Evolutionary conservation across 139 green algal genomes (phyloP), one percentile per base, ranked within the genome.

Genomic region (Auxenochlorella protothecoides): DNA sequence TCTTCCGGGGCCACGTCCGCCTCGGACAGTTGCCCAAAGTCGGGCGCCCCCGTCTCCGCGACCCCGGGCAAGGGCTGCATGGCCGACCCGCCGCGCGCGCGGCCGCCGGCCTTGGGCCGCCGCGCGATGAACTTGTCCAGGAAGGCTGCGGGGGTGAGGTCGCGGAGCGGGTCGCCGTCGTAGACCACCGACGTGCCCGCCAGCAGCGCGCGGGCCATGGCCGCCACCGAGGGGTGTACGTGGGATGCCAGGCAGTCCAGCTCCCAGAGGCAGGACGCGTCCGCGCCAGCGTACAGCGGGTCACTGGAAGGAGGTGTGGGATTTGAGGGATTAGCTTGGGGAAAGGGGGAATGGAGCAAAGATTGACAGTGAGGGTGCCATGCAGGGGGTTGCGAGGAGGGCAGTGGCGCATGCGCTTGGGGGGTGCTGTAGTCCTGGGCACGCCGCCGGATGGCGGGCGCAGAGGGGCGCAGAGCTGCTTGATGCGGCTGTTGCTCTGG

Each of bases 81-180:
- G n/a, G 89, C 70, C 0, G 87, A 92, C 3, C 71, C 67, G 7
- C 85, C 88, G 52, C 63, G 55, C 44, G 15, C 57, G 7, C 9
- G 56, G 10, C 14, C 10, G 16, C 66, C 9, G 60, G 85, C 82
- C 84, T 97, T 97, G 66, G 90, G 78, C 76, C 97, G 96, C 76
- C 94, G 95, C 63, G 89, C 76, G 11, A 97, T 81, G 63, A 97
- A 97, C 78, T 95, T 95, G 84, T 97, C 92, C 63, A 98, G 81
- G 83, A 98, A 98, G 51, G 84, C 78, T 5, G 71, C 69, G 55
- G 95, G 78, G 7, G 80, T 87, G 59, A 96, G 81, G 81, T 98
- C 92, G 0, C 79, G 44, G 16, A 98, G 80, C 5, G 93, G 93
- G 82, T 98, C 91, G 7, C 93, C 93, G 51, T 78, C 72, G 77